A percentile compares a stretch with the other conserved stretches of the same genome.
Conservation (phyloP, 2,329 filamentous ascomycete species). For the Hypoxylon sp. region DNA sequence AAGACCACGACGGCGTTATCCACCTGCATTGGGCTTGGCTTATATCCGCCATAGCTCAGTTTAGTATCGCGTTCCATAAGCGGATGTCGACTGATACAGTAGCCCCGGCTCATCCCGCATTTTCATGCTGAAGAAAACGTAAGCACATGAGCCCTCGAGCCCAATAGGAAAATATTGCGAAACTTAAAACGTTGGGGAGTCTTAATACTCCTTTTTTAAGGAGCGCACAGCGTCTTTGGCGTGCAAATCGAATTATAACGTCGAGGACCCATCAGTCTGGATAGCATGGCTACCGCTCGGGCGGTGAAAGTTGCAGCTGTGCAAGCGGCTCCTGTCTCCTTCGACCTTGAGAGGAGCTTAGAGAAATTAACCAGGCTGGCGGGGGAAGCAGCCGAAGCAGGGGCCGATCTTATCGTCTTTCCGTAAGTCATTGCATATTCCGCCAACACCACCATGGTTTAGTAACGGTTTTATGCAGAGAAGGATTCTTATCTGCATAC, state of each 20-base stretch:
- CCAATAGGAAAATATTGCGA: constrained; percentile 21
- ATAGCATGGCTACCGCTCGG: constrained; percentile 38
- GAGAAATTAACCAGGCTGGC: constrained; percentile 53
- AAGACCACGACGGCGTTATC: constrained; percentile 31
- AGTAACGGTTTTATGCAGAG: constrained; percentile 44
- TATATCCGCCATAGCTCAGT: constrained; percentile 25
- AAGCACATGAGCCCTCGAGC: constrained; percentile 1
- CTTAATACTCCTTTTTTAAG: constrained; percentile 16
- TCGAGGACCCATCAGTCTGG: constrained; percentile 19
- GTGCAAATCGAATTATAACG: constrained; percentile 19
- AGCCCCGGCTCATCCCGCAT: constrained; percentile 32
- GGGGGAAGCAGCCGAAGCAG: constrained; percentile 52
- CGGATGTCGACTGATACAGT: constrained; percentile 23
- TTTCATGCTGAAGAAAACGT: constrained; percentile 6
- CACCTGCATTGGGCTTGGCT: constrained; percentile 22
- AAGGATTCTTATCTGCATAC: constrained; percentile 58
- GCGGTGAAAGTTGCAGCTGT: constrained; percentile 56
- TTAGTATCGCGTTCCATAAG: constrained; percentile 14
- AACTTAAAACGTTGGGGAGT: constrained; percentile 2
- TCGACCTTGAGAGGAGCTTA: constrained; percentile 54
- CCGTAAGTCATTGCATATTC: constrained; percentile 50
- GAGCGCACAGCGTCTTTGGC: constrained; percentile 10
- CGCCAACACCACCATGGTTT: constrained; percentile 20
- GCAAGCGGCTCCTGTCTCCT: constrained; percentile 57
- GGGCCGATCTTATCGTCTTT: constrained; percentile 57